Percentiles rank a stretch among this genome's conserved stretches.
These are phyloP conservation scores for Trichoderma sp. DNA, from an alignment of 2,329 filamentous ascomycete genomes.

Conservation along the genomic window DNA sequence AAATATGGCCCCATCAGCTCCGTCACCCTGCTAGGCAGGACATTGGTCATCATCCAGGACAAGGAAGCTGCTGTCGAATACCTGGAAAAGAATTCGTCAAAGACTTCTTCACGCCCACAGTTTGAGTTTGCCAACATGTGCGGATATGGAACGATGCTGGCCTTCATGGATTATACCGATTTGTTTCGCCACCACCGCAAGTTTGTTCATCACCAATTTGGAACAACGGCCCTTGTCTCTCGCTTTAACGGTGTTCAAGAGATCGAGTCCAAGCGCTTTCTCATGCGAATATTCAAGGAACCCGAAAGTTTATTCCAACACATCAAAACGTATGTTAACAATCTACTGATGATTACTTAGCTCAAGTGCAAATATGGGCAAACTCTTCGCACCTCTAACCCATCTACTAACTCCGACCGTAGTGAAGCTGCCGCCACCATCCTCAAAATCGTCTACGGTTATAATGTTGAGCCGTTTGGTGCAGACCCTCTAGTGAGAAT, in stretches of 20 bases:
- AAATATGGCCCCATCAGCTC: background rate
- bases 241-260: background rate
- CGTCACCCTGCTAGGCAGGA: background rate
- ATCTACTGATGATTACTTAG: background rate
- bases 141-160: background rate
- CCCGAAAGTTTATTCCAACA: background rate
- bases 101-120: background rate
- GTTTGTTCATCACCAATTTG: background rate
- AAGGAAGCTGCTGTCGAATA: background rate
- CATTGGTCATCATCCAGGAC: background rate
- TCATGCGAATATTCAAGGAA: background rate
- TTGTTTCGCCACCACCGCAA: background rate
- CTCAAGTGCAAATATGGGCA: background rate
- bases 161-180: background rate
- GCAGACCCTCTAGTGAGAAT: background rate
- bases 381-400: background rate
- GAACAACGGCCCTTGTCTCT: background rate
- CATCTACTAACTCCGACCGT: background rate
- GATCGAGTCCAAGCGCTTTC: background rate
- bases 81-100: background rate
- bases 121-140: background rate
- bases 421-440: background rate
- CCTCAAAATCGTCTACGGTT: background rate
- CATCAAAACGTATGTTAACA: background rate
- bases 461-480: background rate